Base-by-base conservation (phyloP, 1,284 basidiomycete genomes). In the Sanguinoderma infundibulare region DNA sequence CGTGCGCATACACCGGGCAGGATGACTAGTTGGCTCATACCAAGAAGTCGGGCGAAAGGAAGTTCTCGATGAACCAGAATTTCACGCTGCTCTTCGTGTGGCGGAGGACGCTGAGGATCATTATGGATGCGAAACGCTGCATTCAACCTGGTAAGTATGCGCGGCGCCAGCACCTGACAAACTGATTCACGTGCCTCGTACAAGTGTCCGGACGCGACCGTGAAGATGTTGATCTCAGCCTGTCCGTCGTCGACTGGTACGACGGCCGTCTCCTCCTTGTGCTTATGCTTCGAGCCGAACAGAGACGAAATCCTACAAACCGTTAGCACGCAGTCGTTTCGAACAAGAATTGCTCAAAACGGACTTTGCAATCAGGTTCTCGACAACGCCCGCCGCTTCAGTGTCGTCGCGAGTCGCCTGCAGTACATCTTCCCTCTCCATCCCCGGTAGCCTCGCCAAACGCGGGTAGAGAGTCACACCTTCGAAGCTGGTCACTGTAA, bases 1-100 rank as follows among this genome's bases (percentile, higher is more conserved):
- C 53, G 59, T 62, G 34, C 39, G 44, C 3, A 28, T 9, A 44
- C 5, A 24, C 32, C 9, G 22, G 40, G 22, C 28, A 35, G 9
- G 32, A 34, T 53, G 24, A 10, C 35, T 15, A 32, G 26, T 52
- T 60, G n/a, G n/a, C n/a, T 10, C 28, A 61, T 12, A 94, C 94
- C 62, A 98, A 82, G 86, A 99, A 99, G 0, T 96, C 95, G 0
- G 97, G 97, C 0, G 97, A 98, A 24, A 99, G 83, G 85, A 98
- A 99, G 78, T 99, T 99, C 73, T 98, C 94, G 68, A 99, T 98
- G 77, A 99, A 98, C 97, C 97, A 99, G 78, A 99, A 99, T 75
- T 99, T 99, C 75, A 98, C 96, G 26, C 86, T 90, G 70, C 89
- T 92, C 35, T 95, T 87, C 3, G 97, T 99, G 73, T 99, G 96